These are phyloP conservation scores for Scenedesmus sp. DNA, from an alignment of 163 green algal species.

Conservation along the genomic window DNA sequence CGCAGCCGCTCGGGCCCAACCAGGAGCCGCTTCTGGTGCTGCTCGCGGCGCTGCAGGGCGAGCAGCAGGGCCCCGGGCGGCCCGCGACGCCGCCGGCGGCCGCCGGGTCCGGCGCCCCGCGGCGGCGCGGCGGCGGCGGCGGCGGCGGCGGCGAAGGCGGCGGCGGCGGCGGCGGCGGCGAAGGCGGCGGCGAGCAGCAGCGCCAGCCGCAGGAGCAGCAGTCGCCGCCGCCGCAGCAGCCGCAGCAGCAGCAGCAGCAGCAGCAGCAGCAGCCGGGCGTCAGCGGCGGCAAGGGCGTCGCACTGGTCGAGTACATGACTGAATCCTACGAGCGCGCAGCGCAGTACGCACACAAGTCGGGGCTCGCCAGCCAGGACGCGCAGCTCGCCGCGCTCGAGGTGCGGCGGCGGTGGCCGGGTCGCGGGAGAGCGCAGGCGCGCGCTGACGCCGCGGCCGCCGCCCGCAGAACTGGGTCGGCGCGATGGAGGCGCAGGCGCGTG, in stretches of 20 bases:
- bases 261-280: background rate
- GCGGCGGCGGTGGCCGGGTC: background rate
- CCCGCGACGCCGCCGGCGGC: background rate
- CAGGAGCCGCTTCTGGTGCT: slow-evolving; percentile 15
- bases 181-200: too few relatives aligned
- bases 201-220: too few relatives aligned
- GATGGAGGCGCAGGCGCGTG: slow-evolving; percentile 22
- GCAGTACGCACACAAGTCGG: slow-evolving; percentile 5
- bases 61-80: background rate
- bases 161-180: too few relatives aligned
- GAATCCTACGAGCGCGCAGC: slow-evolving; percentile 29
- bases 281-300: too few relatives aligned
- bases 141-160: background rate
- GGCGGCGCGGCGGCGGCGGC: background rate
- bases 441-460: too few relatives aligned
- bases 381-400: slow-evolving; percentile 32
- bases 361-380: background rate
- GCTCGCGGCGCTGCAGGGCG: slow-evolving; percentile 3
- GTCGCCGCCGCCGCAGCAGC: too few relatives aligned
- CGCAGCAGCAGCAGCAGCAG: too few relatives aligned
- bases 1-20: slow-evolving; percentile 15
- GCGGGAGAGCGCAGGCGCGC: too few relatives aligned
- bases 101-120: background rate
- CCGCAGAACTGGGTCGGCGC: slow-evolving; percentile 25
- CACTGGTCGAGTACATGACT: slow-evolving; percentile 17